Base-by-base conservation (phyloP, 129 eudicot species). In the Sambucus nigra region DNA sequence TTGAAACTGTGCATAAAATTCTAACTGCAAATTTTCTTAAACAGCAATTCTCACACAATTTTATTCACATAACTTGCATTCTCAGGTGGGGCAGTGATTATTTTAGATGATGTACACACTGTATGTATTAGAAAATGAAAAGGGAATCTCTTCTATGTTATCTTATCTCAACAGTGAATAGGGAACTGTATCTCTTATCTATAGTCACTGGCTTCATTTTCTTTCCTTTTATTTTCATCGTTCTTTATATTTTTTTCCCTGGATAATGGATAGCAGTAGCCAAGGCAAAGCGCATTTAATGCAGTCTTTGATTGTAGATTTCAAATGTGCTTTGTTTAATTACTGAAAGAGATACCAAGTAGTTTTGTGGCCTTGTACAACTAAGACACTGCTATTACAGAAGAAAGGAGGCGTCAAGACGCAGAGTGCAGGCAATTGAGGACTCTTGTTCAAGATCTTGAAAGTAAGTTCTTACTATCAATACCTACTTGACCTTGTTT, bases 371-470 rank as follows among this genome's bases (percentile, higher is more conserved):
- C 62, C 61, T 64, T 31, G 33, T 51, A 5, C 38, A 59, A 59
- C 32, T 63, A 28, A 56, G 51, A 54, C 39, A 9, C 17, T 64
- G 22, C 59, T 68, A 22, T 78, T 84, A 68, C 84, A 89, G 95
- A 85, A 61, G 75, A 73, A 61, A 72, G 41, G 67, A 74, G 56
- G 69, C 93, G 75, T 40, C 79, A 59, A 65, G 73, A 79, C 47
- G 70, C 72, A 59, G 91, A 82, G 73, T 61, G 84, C 48, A 51
- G 71, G 62, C 93, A 86, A 29, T 65, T 81, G 81, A 86, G 77
- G 71, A 61, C 75, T 50, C 87, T 76, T 58, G 78, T 86, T 70
- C 93, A 82, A 66, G 77, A 76, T 70, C 87, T 78, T 57, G 75
- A 86, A 72, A 64, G 93, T 86, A 79, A 72, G 82, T 54, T 53